Evolutionary conservation across 1,284 basidiomycete species (phyloP), one percentile per base, ranked within the genome.

Genomic region (Marasmius oreades): DNA sequence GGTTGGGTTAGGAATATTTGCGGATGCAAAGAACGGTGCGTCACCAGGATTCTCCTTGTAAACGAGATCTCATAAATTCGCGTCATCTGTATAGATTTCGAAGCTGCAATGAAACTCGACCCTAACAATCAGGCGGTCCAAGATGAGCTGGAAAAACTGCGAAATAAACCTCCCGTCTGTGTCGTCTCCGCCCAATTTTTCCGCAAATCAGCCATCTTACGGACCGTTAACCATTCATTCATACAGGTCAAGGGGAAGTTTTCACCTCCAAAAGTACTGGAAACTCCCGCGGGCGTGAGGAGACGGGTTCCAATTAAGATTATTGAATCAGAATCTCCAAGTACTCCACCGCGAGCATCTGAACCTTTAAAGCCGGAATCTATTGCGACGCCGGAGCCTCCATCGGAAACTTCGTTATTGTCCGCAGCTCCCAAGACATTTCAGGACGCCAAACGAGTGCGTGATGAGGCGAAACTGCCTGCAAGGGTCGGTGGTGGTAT

Each of bases 251-350:
- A 54, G 34, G 43, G 45, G 16, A 34, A 46, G 26, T 11, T 4
- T 28, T 42, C 45, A 31, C 42, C 26, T 34, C 18, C 26, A 8
- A 31, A 18, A 14, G 11, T 18, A 7, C 33, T 31, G 33, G 26
- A 28, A n/a, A 24, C 45, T 33, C 16, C 11, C 28, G 8, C 42
- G 34, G 18, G 26, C 22, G 26, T 44, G 24, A 74, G 86, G 28
- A 77, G 88, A 42, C 80, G 88, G 20, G 76, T 91, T 10, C 89
- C 89, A 0, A 90, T 91, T 51, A 76, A 77, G 28, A 84, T 90
- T 33, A 69, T 90, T 1, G 86, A 89, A 23, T 16, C 43, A 11
- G 28, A 14, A 26, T 12, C 20, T 7, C 20, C 20, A 10, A 20
- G 18, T 10, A 23, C 7, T 10, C n/a, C 34, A 11, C 1, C 36